A percentile compares a stretch with the other conserved stretches of the same genome.
Conservation (phyloP, 306 rosid genomes). For the Prunus campanulata region DNA sequence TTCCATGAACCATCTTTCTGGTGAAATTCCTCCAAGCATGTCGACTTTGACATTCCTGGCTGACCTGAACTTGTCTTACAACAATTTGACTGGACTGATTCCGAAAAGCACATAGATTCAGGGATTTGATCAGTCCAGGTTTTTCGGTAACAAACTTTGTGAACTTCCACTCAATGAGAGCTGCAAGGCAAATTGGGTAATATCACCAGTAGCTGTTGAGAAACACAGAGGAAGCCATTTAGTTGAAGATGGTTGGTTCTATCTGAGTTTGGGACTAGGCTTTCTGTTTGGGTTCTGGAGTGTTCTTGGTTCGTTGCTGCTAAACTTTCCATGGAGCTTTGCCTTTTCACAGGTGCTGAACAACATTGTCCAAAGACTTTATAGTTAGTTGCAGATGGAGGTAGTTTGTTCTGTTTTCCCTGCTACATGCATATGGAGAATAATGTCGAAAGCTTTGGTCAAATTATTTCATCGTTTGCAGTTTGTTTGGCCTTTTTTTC, state of each 20-base stretch:
- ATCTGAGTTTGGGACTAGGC: constrained; percentile 7
- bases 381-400: no score
- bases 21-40: constrained; percentile 6
- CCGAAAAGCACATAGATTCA: constrained; percentile 1
- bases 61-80: constrained; percentile 4
- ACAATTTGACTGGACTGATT: not conserved
- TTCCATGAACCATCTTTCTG: constrained; percentile 8
- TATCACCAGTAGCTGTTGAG: not conserved
- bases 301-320: not conserved
- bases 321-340: constrained; percentile 1
- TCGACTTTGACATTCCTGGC: not conserved
- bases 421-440: no score
- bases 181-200: not conserved
- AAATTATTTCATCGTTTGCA: no score
- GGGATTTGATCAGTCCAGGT: not conserved
- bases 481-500: no score
- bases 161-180: not conserved
- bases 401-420: no score
- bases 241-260: not conserved
- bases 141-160: not conserved
- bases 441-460: no score
- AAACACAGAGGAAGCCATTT: constrained; percentile 15
- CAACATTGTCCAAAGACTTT: not conserved
- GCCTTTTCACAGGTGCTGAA: not conserved
- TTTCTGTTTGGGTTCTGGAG: constrained; percentile 6